These are phyloP conservation scores for Fragilariopsis cylindrus DNA, from an alignment of 108 stramenopile genomes.

Conservation along the genomic window DNA sequence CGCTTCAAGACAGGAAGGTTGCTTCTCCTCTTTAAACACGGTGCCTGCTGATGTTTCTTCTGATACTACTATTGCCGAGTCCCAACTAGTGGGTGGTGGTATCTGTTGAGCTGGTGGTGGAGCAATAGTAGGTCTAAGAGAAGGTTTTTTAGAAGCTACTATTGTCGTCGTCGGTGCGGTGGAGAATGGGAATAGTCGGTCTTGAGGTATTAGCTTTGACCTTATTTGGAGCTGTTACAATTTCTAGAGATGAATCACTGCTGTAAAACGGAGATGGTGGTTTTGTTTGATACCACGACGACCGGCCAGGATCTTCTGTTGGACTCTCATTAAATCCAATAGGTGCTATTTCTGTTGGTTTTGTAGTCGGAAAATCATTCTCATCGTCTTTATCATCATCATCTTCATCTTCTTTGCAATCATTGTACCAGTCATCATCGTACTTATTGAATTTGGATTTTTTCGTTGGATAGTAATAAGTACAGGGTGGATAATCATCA, in stretches of 20 bases:
- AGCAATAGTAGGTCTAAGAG: background rate
- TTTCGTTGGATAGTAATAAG: background rate
- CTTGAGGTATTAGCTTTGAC: background rate
- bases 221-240: too few relatives aligned
- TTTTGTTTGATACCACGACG: background rate
- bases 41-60: conserved; percentile 9
- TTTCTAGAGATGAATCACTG: too few relatives aligned
- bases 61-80: background rate
- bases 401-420: conserved; percentile 3
- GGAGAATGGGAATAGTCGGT: background rate
- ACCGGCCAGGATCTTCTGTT: too few relatives aligned
- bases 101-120: background rate
- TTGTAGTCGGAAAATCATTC: background rate
- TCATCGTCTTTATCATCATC: background rate
- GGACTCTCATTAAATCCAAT: too few relatives aligned
- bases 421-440: conserved; percentile 21
- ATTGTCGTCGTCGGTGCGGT: background rate
- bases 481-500: background rate
- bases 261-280: background rate
- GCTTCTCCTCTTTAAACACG: background rate
- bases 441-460: conserved; percentile 14
- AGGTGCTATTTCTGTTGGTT: too few relatives aligned
- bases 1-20: conserved; percentile 16
- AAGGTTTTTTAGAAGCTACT: background rate
- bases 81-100: too few relatives aligned